These are phyloP conservation scores for Dothiorella sarmentorum DNA, from an alignment of 2,329 filamentous ascomycete genomes.

Conservation along the genomic window DNA sequence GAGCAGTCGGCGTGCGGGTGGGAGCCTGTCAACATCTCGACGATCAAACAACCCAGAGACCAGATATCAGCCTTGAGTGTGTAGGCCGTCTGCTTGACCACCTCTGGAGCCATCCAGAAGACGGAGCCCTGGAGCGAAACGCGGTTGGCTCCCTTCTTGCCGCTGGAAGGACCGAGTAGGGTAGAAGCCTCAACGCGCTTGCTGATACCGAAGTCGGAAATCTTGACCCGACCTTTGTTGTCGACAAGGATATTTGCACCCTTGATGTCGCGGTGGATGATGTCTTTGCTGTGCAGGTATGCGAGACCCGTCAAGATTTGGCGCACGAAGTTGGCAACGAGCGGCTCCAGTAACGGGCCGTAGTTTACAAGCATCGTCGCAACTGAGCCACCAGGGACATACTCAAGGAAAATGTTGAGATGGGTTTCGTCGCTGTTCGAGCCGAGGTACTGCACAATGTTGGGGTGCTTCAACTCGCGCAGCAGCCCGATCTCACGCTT, in stretches of 20 bases:
- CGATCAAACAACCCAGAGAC: conserved; percentile 92
- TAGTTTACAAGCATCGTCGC: conserved; percentile 99
- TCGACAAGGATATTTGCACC: conserved; percentile 98
- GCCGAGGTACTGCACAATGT: conserved; percentile 97
- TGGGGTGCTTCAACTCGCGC: conserved; percentile 88
- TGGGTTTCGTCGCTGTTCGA: conserved; percentile 87
- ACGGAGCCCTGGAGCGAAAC: conserved; percentile 90
- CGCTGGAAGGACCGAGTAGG: conserved; percentile 54
- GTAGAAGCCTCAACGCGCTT: conserved; percentile 95
- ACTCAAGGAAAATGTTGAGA: conserved; percentile 99
- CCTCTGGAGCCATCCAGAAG: conserved; percentile 99
- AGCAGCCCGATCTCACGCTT: conserved; percentile 95
- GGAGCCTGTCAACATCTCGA: conserved; percentile 98
- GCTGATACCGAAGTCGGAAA: conserved; percentile 97
- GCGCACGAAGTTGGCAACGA: conserved; percentile 93
- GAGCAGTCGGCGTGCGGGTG: conserved; percentile 97
- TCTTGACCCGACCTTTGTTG: conserved; percentile 98
- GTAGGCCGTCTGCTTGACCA: conserved; percentile 96
- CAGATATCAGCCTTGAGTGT: conserved; percentile 98
- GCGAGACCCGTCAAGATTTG: conserved; percentile 91
- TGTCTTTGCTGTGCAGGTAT: conserved; percentile 90
- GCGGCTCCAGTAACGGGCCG: conserved; percentile 85
- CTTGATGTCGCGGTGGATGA: conserved; percentile 98
- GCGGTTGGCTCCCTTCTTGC: conserved; percentile 58
- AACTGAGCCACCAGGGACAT: conserved; percentile 94